These are phyloP conservation scores for Anethum foeniculum DNA, from an alignment of 140 eudicot species.

Conservation along the genomic window DNA sequence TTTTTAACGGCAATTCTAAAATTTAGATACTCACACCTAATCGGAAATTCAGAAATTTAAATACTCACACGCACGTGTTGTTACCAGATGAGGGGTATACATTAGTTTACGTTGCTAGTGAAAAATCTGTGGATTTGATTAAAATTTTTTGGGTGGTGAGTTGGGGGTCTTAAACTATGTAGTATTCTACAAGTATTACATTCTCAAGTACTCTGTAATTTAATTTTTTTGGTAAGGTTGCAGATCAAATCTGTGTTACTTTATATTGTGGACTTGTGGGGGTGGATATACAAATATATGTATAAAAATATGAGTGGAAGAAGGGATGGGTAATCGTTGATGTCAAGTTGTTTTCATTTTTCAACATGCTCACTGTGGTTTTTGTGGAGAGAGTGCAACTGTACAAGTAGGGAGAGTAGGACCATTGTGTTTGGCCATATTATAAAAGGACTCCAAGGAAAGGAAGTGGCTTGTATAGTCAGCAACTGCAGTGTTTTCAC, in stretches of 20 bases:
- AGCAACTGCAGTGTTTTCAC: conserved; percentile 55
- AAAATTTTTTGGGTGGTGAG: background rate
- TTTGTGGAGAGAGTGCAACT: conserved; percentile 11
- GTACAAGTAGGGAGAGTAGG: conserved; percentile 20
- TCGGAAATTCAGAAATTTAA: no score
- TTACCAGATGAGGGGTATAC: background rate
- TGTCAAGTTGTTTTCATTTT: conserved; percentile 56
- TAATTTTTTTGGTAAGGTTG: background rate
- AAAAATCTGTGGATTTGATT: background rate
- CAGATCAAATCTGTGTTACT: background rate
- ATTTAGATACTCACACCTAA: no score
- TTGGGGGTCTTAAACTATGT: background rate
- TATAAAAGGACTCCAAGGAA: conserved; percentile 30
- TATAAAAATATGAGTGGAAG: background rate
- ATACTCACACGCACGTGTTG: no score
- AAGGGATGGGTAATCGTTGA: conserved; percentile 23
- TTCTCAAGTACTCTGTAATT: background rate
- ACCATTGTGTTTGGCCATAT: conserved; percentile 27
- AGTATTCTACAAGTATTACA: background rate
- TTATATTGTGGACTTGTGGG: background rate
- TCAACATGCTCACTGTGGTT: conserved; percentile 25
- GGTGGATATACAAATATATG: background rate
- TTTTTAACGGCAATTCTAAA: no score
- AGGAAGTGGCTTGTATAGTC: conserved; percentile 74
- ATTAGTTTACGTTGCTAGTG: background rate